A percentile compares a stretch with the other conserved stretches of the same genome.
These are phyloP conservation scores for Coniferiporia weirii DNA, from an alignment of 1,284 basidiomycete genomes.

Conservation along the genomic window DNA sequence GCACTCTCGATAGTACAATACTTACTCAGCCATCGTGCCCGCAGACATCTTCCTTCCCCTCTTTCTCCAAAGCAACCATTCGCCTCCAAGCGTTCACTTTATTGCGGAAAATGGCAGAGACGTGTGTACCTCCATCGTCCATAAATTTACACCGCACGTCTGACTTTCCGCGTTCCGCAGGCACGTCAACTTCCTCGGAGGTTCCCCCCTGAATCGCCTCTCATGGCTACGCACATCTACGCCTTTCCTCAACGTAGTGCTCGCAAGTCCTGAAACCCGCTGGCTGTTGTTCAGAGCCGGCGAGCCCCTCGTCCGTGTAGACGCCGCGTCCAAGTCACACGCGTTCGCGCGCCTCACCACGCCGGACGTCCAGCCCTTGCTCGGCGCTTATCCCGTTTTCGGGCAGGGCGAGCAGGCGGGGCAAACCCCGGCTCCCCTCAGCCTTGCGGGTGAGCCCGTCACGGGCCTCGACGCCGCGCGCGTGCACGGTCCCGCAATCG, in stretches of 20 bases:
- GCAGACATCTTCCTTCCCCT: neutral
- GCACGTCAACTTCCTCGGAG: slow-evolving; percentile 61
- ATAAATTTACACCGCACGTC: neutral
- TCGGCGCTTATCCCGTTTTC: slow-evolving; percentile 52
- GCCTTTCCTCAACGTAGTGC: slow-evolving; percentile 65
- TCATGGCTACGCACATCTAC: slow-evolving; percentile 78
- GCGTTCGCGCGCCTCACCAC: slow-evolving; percentile 52
- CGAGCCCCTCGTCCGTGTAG: slow-evolving; percentile 49
- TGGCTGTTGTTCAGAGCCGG: slow-evolving; percentile 76
- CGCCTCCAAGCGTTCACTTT: neutral
- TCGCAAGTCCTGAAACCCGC: slow-evolving; percentile 50
- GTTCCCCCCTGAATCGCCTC: slow-evolving; percentile 80
- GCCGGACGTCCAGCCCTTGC: slow-evolving; percentile 40
- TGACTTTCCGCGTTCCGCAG: slow-evolving; percentile 19
- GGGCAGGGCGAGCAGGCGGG: slow-evolving; percentile 58
- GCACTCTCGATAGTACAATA: neutral
- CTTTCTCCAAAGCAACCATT: neutral
- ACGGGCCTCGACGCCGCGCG: slow-evolving; percentile 59
- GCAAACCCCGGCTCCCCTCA: slow-evolving; percentile 29
- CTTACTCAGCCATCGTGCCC: neutral
- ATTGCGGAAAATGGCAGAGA: neutral
- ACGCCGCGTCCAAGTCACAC: slow-evolving; percentile 28
- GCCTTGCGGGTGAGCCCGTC: slow-evolving; percentile 33
- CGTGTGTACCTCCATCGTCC: neutral
- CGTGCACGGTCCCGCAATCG: slow-evolving; percentile 48